These are phyloP conservation scores for Penicillium coffeae DNA, from an alignment of 495 filamentous ascomycete genomes.

Conservation along the genomic window DNA sequence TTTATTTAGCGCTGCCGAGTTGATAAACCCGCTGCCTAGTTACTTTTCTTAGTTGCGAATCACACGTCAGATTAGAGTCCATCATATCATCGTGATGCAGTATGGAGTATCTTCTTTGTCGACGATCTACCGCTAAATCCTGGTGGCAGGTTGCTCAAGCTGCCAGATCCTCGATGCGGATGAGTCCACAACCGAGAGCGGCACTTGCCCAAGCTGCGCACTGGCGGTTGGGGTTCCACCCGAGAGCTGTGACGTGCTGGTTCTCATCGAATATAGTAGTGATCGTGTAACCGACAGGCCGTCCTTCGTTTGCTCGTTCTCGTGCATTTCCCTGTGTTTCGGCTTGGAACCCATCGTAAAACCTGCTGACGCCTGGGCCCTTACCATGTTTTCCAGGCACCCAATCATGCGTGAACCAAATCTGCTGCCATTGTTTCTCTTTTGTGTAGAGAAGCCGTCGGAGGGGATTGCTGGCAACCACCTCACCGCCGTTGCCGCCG, in stretches of 20 bases:
- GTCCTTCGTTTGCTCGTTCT: constrained; percentile 28
- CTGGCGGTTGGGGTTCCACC: constrained; percentile 63
- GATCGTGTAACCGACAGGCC: constrained; percentile 31
- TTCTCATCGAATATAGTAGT: constrained; percentile 57
- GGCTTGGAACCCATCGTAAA: constrained; percentile 56
- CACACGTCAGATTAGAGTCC: background rate
- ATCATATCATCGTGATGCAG: constrained; percentile 8
- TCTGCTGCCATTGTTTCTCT: constrained; percentile 52
- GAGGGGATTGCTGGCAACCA: constrained; percentile 54
- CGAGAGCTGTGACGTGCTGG: constrained; percentile 50
- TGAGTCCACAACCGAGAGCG: constrained; percentile 57
- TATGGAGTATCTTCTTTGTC: constrained; percentile 5
- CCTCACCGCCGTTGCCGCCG: constrained; percentile 56
- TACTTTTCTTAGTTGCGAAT: constrained; percentile 22
- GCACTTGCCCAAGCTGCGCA: constrained; percentile 65
- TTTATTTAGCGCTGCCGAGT: background rate
- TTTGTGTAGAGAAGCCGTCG: constrained; percentile 51
- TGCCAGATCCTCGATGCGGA: constrained; percentile 67
- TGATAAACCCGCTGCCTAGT: constrained; percentile 18
- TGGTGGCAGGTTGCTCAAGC: constrained; percentile 23
- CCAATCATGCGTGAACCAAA: constrained; percentile 64
- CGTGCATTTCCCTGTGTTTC: constrained; percentile 37
- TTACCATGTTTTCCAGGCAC: constrained; percentile 26
- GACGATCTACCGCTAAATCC: constrained; percentile 4
- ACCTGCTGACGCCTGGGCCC: constrained; percentile 45